A percentile compares a stretch with the other conserved stretches of the same genome.
Evolutionary conservation across 2,329 filamentous ascomycete species (phyloP).

Genomic region (Peltaster fructicola): DNA sequence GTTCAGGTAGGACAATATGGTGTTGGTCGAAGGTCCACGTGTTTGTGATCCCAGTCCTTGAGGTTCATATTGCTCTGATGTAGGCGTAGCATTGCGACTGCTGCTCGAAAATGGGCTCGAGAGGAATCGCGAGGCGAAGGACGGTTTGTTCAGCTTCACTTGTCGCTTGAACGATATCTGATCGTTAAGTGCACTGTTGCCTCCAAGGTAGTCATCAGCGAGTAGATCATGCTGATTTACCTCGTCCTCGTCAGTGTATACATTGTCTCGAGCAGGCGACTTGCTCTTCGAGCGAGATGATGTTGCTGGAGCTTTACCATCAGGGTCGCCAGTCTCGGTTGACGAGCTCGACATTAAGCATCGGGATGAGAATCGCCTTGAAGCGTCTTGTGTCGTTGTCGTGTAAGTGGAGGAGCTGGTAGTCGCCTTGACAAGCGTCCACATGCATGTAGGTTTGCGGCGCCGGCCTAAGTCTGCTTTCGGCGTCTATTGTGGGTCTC

Average conservation of each 20-base stretch:
- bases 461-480: too few relatives aligned
- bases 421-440: too few relatives aligned
- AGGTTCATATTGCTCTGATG: conserved; percentile 11
- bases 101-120: conserved; percentile 21
- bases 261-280: conserved; percentile 14
- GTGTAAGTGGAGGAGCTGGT: too few relatives aligned
- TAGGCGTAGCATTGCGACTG: conserved; percentile 15
- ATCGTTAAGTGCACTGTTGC: conserved; percentile 1
- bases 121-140: conserved; percentile 29
- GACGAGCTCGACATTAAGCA: conserved; percentile 21
- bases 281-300: conserved; percentile 23
- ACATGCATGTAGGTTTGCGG: too few relatives aligned
- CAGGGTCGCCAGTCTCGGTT: conserved; percentile 12
- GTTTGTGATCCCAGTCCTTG: conserved; percentile 3
- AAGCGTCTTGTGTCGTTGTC: too few relatives aligned
- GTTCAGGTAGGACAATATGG: conserved; percentile 26
- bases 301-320: conserved; percentile 25
- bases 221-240: conserved; percentile 33
- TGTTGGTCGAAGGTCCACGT: conserved; percentile 17
- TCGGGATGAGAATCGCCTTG: too few relatives aligned
- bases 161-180: conserved; percentile 54
- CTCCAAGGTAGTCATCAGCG: conserved; percentile 12
- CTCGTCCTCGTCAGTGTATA: conserved; percentile 21
- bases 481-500: too few relatives aligned
- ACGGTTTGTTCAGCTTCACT: conserved; percentile 28